A percentile compares a stretch with the other conserved stretches of the same genome.
phyloP scores from a whole-genome alignment of 139 green algal genomes.

The Micractinium conductrix region DNA sequence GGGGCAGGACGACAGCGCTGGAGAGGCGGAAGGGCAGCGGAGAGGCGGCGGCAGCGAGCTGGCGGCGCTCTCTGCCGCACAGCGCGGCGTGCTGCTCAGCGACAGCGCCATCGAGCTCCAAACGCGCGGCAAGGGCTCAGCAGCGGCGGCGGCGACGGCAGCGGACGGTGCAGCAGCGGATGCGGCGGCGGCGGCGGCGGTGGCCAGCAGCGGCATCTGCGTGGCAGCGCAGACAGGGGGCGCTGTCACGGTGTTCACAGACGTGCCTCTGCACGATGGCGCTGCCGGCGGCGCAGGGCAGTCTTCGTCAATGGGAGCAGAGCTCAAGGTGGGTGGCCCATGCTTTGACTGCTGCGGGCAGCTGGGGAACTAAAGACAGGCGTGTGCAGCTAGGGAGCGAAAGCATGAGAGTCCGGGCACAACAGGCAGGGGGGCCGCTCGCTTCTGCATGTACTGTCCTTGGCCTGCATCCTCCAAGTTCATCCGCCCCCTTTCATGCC shows the following conservation, averaged over 20 bases:
- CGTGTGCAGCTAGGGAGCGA: no score
- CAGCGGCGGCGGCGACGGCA: background rate
- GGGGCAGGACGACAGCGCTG: background rate
- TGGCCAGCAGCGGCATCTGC: constrained; percentile 2
- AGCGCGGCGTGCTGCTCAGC: background rate
- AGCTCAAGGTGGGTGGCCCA: no score
- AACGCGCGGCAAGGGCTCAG: no score
- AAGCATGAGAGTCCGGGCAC: no score
- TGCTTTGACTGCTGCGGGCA: no score
- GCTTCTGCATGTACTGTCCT: no score
- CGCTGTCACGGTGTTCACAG: constrained; percentile 4
- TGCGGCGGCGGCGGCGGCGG: background rate
- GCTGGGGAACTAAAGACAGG: no score
- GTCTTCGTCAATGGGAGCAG: no score
- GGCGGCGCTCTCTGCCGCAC: background rate
- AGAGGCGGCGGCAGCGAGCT: background rate
- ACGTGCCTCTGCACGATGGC: constrained; percentile 17
- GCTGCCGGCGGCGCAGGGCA: background rate
- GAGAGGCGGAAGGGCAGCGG: background rate
- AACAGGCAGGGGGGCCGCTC: no score
- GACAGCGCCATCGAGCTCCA: constrained; percentile 4
- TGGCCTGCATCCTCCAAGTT: background rate
- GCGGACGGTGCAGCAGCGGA: background rate
- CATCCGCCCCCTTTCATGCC: background rate
- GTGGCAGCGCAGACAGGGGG: constrained; percentile 4